Conservation (phyloP, 202 grass and related monocot genomes). For the Eragrostis tef region DNA sequence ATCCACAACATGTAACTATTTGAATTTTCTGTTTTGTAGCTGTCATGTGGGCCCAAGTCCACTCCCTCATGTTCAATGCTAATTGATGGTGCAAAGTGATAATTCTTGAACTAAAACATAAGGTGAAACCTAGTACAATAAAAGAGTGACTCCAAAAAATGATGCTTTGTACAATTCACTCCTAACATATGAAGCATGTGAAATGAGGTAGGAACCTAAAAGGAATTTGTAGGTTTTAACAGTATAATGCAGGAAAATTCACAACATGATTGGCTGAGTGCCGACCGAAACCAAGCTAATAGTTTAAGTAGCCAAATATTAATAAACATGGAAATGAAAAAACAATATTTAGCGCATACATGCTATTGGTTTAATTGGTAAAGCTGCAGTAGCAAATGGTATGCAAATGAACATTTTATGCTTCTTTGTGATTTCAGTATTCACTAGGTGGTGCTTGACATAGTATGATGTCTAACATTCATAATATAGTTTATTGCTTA, state of each 20-base stretch:
- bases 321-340: not conserved
- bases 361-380: not conserved
- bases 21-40: too few relatives aligned
- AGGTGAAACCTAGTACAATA: too few relatives aligned
- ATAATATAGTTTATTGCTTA: conserved; percentile 13
- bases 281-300: not conserved
- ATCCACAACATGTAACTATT: too few relatives aligned
- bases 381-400: conserved; percentile 8
- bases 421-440: conserved; percentile 12
- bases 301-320: not conserved
- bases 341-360: not conserved
- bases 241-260: not conserved
- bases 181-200: too few relatives aligned
- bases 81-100: too few relatives aligned
- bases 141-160: too few relatives aligned
- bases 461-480: not conserved
- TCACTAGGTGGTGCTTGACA: not conserved
- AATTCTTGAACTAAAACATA: too few relatives aligned
- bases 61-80: too few relatives aligned
- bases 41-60: too few relatives aligned
- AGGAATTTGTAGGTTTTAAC: not conserved
- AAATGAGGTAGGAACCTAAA: not conserved
- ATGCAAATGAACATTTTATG: not conserved
- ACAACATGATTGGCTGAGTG: not conserved
- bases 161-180: too few relatives aligned